A percentile compares a stretch with the other conserved stretches of the same genome.
Conservation (phyloP, 768 basidiomycete genomes). For the Pulveroboletus ravenelii region DNA sequence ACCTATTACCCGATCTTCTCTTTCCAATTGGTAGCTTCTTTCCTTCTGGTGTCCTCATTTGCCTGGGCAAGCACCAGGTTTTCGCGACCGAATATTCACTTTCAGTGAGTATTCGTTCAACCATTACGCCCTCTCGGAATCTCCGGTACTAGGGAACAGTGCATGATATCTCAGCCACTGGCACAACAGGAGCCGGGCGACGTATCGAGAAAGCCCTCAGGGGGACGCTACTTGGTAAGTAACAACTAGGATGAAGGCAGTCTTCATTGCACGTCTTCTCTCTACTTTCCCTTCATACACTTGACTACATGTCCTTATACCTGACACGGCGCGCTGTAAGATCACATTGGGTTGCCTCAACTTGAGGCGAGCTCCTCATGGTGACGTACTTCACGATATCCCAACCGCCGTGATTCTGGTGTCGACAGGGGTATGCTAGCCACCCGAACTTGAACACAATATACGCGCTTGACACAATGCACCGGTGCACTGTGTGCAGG, state of each 20-base stretch:
- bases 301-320: neutral
- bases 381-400: neutral
- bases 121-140: too few species aligned
- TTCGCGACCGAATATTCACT: neutral
- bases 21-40: slow-evolving; percentile 49
- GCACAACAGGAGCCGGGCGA: too few species aligned
- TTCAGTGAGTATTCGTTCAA: neutral
- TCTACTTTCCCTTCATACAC: neutral
- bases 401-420: neutral
- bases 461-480: neutral
- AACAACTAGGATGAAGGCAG: neutral
- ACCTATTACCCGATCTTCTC: slow-evolving; percentile 46
- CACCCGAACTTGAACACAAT: too few species aligned
- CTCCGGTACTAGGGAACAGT: too few species aligned
- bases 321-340: neutral
- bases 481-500: too few species aligned
- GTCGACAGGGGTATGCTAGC: neutral
- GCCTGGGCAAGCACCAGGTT: neutral
- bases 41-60: neutral
- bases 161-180: too few species aligned
- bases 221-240: neutral
- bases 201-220: neutral
- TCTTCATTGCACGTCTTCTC: neutral
- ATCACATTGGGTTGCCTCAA: neutral
- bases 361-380: neutral